These are phyloP conservation scores for Phlebopus sp. DNA, from an alignment of 1,284 basidiomycete species.

Conservation along the genomic window DNA sequence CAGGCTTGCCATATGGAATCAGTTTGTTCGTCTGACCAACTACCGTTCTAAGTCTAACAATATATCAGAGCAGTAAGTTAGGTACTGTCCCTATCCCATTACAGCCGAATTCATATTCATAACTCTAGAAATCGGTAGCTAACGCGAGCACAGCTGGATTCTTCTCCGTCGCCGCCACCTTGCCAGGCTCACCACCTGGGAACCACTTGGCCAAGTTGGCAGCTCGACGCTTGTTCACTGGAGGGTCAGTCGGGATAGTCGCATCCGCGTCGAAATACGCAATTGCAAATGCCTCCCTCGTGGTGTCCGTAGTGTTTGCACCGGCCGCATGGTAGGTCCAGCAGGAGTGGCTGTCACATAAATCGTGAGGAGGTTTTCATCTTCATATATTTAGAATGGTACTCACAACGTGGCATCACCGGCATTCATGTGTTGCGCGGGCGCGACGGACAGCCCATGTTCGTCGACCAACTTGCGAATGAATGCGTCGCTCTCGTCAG, in stretches of 20 bases:
- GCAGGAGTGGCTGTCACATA: constrained; percentile 1
- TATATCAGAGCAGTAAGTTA: no score
- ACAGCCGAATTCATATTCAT: no score
- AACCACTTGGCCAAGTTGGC: constrained; percentile 8
- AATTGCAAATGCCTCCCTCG: constrained; percentile 1
- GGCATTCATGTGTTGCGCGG: constrained; percentile 3
- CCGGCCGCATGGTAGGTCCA: constrained; percentile 4
- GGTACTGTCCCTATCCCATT: no score
- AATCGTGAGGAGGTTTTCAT: neutral
- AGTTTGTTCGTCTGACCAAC: no score
- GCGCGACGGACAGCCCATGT: neutral
- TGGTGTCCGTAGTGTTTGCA: constrained; percentile 1
- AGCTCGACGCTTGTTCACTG: constrained; percentile 3
- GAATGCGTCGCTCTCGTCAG: neutral
- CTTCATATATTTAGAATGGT: neutral
- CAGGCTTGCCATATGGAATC: no score
- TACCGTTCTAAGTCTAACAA: no score
- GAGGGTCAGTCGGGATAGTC: constrained; percentile 6
- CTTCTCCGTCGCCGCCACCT: constrained; percentile 3
- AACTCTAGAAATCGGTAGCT: no score
- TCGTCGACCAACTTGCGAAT: neutral
- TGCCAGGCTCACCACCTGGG: constrained; percentile 4
- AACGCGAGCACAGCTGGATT: constrained; percentile 1
- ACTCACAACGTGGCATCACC: constrained; percentile 4
- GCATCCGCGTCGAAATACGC: constrained; percentile 5